A percentile compares a stretch with the other conserved stretches of the same genome.
Evolutionary conservation across 768 basidiomycete species (phyloP).

Genomic region (Mycena crocata): DNA sequence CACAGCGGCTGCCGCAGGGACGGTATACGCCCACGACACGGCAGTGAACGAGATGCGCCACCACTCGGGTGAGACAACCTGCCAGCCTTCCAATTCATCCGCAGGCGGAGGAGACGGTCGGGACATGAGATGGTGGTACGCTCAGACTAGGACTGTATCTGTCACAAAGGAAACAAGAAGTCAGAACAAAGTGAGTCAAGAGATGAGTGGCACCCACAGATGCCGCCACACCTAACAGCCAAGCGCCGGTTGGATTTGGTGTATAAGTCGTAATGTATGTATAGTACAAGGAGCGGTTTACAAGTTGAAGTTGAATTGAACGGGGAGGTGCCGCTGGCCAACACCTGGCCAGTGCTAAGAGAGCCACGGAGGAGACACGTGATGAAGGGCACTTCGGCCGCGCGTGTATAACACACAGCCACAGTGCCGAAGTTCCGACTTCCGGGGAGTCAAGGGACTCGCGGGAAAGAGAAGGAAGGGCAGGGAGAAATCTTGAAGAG

Average conservation of each 20-base stretch:
- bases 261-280: conserved; percentile 11
- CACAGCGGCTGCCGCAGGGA: conserved; percentile 25
- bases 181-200: conserved; percentile 30
- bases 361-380: conserved; percentile 12
- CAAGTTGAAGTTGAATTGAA: not conserved
- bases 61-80: conserved; percentile 51
- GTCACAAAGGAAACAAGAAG: conserved; percentile 12
- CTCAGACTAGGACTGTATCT: conserved; percentile 29
- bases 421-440: no score
- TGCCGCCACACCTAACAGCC: conserved; percentile 28
- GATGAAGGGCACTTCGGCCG: no score
- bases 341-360: conserved; percentile 13
- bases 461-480: no score
- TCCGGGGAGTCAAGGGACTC: no score
- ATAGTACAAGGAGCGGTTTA: conserved; percentile 19
- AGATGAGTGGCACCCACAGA: conserved; percentile 10
- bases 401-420: no score
- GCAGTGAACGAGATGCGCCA: conserved; percentile 54
- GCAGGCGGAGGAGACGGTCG: conserved; percentile 18
- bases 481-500: no score
- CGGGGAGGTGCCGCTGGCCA: conserved; percentile 14
- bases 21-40: conserved; percentile 55
- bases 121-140: conserved; percentile 22
- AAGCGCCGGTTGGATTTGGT: not conserved
- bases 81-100: conserved; percentile 55